These are phyloP conservation scores for Hippophae rhamnoides DNA, from an alignment of 306 rosid genomes.

Conservation along the genomic window DNA sequence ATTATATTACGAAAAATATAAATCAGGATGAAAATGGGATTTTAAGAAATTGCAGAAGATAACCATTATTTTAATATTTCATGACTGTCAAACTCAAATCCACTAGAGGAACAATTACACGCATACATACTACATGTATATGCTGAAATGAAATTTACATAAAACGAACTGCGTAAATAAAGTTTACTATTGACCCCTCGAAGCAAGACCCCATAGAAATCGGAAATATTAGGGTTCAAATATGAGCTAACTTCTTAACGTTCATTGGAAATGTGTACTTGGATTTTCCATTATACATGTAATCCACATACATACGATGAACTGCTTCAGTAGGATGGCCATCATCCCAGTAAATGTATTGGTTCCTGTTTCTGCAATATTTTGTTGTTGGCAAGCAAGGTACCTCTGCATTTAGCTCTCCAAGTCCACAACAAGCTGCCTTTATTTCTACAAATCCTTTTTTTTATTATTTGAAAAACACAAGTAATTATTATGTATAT, in stretches of 20 bases:
- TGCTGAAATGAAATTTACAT: too few species aligned
- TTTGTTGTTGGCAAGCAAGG: slow-evolving; percentile 8
- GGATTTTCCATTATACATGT: background rate
- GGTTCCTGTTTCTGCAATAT: slow-evolving; percentile 6
- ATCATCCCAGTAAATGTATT: slow-evolving; percentile 12
- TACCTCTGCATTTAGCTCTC: background rate
- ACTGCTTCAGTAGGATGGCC: slow-evolving; percentile 1
- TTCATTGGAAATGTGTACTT: background rate
- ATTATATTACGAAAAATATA: too few species aligned
- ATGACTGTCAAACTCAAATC: too few species aligned
- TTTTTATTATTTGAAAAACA: background rate
- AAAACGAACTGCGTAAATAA: too few species aligned
- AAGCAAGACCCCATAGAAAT: too few species aligned
- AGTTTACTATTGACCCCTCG: too few species aligned
- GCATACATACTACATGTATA: too few species aligned
- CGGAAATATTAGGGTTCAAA: background rate
- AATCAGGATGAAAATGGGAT: too few species aligned
- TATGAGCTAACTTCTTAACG: background rate
- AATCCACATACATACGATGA: background rate
- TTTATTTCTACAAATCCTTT: slow-evolving; percentile 10
- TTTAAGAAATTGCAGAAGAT: too few species aligned
- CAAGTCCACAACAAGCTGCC: slow-evolving; percentile 21
- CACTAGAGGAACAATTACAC: too few species aligned
- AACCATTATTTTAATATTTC: too few species aligned
- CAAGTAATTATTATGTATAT: background rate